These are phyloP conservation scores for Cyathus striatus DNA, from an alignment of 768 basidiomycete species.

Conservation along the genomic window DNA sequence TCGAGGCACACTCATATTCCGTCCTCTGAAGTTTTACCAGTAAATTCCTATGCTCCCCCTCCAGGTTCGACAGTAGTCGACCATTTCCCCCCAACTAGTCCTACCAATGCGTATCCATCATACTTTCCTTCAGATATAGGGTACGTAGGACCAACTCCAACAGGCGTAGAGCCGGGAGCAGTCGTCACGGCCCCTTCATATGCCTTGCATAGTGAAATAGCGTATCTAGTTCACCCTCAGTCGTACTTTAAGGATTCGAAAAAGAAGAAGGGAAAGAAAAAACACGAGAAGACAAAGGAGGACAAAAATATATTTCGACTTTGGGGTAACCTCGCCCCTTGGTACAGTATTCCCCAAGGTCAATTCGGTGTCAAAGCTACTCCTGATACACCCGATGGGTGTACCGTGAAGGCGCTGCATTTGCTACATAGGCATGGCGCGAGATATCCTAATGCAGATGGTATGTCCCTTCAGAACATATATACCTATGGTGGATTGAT, in stretches of 20 bases:
- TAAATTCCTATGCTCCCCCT: no score
- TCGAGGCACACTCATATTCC: no score
- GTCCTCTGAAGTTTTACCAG: no score
- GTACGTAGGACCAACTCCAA: slow-evolving; percentile 72
- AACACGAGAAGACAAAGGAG: slow-evolving; percentile 19
- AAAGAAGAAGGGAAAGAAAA: no score
- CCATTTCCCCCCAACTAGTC: no score
- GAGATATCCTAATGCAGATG: slow-evolving; percentile 59
- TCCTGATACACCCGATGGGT: slow-evolving; percentile 65
- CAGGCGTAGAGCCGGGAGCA: slow-evolving; percentile 71
- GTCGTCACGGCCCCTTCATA: slow-evolving; percentile 75
- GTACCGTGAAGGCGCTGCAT: slow-evolving; percentile 69
- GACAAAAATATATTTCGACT: slow-evolving; percentile 65
- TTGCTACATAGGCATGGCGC: slow-evolving; percentile 83
- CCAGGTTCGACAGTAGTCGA: no score
- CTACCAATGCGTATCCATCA: slow-evolving; percentile 68
- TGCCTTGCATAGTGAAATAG: slow-evolving; percentile 67
- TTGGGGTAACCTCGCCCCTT: slow-evolving; percentile 85
- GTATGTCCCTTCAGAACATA: slow-evolving; percentile 44
- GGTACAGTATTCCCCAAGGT: slow-evolving; percentile 67
- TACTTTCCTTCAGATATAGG: slow-evolving; percentile 77
- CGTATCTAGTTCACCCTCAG: slow-evolving; percentile 63
- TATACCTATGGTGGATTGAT: no score
- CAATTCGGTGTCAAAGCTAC: slow-evolving; percentile 71
- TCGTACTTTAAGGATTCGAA: no score